These are phyloP conservation scores for Fraxinus xanthoxyloides DNA, from an alignment of 305 asterid genomes.

Conservation along the genomic window DNA sequence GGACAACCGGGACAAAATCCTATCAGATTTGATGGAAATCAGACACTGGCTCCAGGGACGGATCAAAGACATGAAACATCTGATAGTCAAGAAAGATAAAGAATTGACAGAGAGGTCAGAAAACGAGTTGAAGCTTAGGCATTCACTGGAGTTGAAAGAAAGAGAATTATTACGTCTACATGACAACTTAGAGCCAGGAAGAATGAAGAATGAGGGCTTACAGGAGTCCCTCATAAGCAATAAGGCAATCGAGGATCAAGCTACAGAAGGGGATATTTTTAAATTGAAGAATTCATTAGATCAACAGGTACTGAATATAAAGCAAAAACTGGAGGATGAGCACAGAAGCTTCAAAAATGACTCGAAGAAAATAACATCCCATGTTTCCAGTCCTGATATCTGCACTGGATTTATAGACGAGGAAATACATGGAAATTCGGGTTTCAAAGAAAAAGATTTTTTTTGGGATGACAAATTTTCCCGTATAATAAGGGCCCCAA, in stretches of 20 bases:
- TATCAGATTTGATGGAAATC: constrained; percentile 59
- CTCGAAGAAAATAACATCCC: constrained; percentile 29
- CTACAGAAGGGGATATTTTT: constrained; percentile 30
- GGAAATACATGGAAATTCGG: constrained; percentile 23
- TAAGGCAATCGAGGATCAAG: constrained; percentile 15
- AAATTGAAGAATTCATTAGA: constrained; percentile 49
- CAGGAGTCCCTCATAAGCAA: constrained; percentile 14
- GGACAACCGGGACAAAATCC: constrained; percentile 47
- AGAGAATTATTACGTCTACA: constrained; percentile 35
- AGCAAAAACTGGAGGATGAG: constrained; percentile 58
- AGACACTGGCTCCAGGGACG: constrained; percentile 59
- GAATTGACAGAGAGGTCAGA: constrained; percentile 54
- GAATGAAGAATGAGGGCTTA: constrained; percentile 22
- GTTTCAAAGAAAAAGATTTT: constrained; percentile 16
- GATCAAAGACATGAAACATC: constrained; percentile 51
- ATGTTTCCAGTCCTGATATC: constrained; percentile 40
- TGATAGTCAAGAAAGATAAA: constrained; percentile 54
- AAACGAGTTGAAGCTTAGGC: constrained; percentile 48
- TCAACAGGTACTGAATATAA: constrained; percentile 53
- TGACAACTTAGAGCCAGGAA: constrained; percentile 37
- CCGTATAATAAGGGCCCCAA: constrained; percentile 10
- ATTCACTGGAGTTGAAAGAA: constrained; percentile 51
- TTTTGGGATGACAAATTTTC: constrained; percentile 21
- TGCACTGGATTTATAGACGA: constrained; percentile 32
- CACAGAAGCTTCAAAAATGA: constrained; percentile 21